phyloP scores from a whole-genome alignment of 768 basidiomycete species.

The Artomyces pyxidatus region DNA sequence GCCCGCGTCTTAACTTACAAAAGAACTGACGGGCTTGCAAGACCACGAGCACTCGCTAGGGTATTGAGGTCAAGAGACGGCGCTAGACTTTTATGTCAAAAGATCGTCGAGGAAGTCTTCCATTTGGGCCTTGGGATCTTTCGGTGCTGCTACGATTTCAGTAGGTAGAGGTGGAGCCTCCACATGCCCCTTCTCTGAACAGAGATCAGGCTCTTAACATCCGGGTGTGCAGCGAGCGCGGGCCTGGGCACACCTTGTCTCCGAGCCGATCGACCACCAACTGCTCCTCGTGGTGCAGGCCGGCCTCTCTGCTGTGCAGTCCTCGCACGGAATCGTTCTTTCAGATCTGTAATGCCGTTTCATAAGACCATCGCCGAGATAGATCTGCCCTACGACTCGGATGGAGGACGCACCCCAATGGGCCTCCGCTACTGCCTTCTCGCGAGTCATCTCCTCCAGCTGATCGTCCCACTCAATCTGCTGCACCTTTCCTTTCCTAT shows the following conservation, averaged over 20 bases:
- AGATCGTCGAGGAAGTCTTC: conserved; percentile 68
- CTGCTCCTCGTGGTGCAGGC: conserved; percentile 11
- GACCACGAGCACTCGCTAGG: too few species aligned
- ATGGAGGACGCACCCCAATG: conserved; percentile 47
- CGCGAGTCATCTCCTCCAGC: conserved; percentile 56
- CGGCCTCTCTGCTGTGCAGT: conserved; percentile 18
- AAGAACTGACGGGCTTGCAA: too few species aligned
- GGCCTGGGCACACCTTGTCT: too few species aligned
- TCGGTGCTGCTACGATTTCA: conserved; percentile 25
- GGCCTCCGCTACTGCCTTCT: conserved; percentile 70
- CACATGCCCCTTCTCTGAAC: conserved; percentile 24
- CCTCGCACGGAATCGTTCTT: conserved; percentile 23
- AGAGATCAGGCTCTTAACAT: neutral
- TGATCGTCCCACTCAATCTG: conserved; percentile 61
- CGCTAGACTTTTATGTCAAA: conserved; percentile 35
- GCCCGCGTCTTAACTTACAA: too few species aligned
- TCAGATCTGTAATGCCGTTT: conserved; percentile 19
- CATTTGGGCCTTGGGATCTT: conserved; percentile 48
- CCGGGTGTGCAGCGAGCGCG: too few species aligned
- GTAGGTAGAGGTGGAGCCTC: conserved; percentile 51
- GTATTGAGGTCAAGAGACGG: too few species aligned
- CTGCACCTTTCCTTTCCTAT: conserved; percentile 57
- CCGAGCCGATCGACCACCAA: neutral
- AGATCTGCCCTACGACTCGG: neutral
- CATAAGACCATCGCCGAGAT: neutral